Base-by-base conservation (phyloP, 2,329 filamentous ascomycete genomes). In the Colletotrichum godetiae region DNA sequence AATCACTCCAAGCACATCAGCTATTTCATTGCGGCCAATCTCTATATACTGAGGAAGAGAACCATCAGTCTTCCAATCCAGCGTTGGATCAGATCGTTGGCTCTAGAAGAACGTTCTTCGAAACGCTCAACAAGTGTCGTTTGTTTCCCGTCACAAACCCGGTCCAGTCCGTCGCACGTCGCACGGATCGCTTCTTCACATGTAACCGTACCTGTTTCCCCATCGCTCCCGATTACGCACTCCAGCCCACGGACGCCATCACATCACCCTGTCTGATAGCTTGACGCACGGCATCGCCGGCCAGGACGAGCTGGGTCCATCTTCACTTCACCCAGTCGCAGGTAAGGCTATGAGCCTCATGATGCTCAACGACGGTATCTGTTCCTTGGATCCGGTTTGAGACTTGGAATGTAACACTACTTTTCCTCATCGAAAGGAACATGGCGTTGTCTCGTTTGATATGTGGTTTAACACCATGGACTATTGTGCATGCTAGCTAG, bases 151-250 rank as follows among this genome's bases (percentile, higher is more conserved):
- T 64, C 67, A 42, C 37, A 49, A 56, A 27, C 42, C 60, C 60
- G 66, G 37, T 24, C 67, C 55, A 65, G 63, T 46, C 64, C 55
- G 33, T 58, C 57, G 33, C 55, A 29, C 33, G 5, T 42, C 29
- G 70, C 70, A 69, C 70, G 61, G 66, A 70, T 73, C 67, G 61
- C 70, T 49, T 64, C 49, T 63, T 65, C 60, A 70, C 46, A 69
- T 70, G 70, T 52, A 65, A 73, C 60, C 29, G 37, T 55, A 59
- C 60, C 60, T 24, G 67, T 58, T 65, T 64, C 56, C 59, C 37
- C 24, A 69, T 69, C 37, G 60, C 33, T 53, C 59, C 33, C 22
- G 66, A 42, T 49, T 66, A 42, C 57, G 57, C 62, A 62, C 24
- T 49, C 29, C 7, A 33, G 56, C 22, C 57, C 56, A 70, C 56